Base-by-base conservation (phyloP, 768 basidiomycete genomes). In the Mycena rosella region DNA sequence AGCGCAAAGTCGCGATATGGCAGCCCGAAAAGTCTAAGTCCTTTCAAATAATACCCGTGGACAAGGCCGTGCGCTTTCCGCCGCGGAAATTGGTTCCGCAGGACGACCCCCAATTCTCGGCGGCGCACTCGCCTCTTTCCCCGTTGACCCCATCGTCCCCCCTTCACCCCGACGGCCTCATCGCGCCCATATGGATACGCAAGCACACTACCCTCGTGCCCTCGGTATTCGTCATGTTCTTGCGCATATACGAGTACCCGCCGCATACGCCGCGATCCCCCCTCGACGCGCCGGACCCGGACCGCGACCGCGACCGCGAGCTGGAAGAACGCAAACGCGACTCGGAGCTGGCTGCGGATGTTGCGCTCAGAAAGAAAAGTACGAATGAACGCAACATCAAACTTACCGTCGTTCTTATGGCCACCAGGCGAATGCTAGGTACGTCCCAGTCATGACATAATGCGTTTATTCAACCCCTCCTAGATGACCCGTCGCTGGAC, bases 121-220 rank as follows among this genome's bases (percentile, higher is more conserved):
- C 85, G 9, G 82, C 89, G 1, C 96, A 95, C 79, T 99, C 97
- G 0, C 96, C 96, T 0, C 84, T 99, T n/a, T 98, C 96, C 0
- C 98, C 98, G 0, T 81, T 98, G 44, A 94, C 94, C 0, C 91
- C 92, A 0, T 85, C 92, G 0, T 98, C 96, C 0, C 97, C 98
- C 0, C 82, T 98, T 11, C 88, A 95, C 78, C 98, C 98, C 0
- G 98, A 99, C 75, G 98, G 98, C 0, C 81, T 99, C 60, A 95
- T 99, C 59, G 96, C 98, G 3, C 98, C 98, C 1, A 95, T 99
- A 76, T 99, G 98, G 98, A 90, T 99, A 36, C 87, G 96, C 48
- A 99, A 99, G 79, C 98, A 99, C 74, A 94, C 94, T 0, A 89
- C 94, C 1, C 89, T 98, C 34, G 80, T 98, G 0, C 98, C 98